Conservation (phyloP, 768 basidiomycete species). For the Termitomyces sp. region DNA sequence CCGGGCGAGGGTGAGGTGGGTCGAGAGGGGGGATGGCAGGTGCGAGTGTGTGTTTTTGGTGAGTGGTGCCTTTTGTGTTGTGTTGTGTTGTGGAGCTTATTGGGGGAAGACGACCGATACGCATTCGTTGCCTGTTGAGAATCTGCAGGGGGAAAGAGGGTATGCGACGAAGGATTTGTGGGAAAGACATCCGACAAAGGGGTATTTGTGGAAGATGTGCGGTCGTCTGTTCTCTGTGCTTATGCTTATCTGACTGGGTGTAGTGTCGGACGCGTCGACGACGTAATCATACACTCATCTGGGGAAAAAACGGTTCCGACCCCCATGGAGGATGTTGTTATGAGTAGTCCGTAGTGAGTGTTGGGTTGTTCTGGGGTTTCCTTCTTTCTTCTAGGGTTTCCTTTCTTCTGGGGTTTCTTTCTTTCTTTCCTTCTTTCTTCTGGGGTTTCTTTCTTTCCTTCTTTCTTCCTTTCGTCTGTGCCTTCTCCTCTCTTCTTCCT, state of each 20-base stretch:
- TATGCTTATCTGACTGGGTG: too few species aligned
- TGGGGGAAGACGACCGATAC: constrained; percentile 20
- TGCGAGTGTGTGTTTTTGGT: constrained; percentile 38
- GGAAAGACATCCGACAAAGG: constrained; percentile 33
- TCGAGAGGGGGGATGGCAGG: constrained; percentile 29
- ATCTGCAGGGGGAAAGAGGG: constrained; percentile 30
- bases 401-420: too few species aligned
- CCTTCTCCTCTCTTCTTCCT: too few species aligned
- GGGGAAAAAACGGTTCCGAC: constrained; percentile 34
- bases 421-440: too few species aligned
- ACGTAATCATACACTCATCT: constrained; percentile 33
- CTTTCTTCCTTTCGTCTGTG: too few species aligned
- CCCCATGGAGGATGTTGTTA: constrained; percentile 26
- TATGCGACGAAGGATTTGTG: constrained; percentile 37
- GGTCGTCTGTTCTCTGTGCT: neutral
- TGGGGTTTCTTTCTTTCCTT: too few species aligned
- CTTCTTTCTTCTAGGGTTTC: neutral
- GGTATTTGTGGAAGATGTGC: constrained; percentile 33
- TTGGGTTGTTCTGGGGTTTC: neutral
- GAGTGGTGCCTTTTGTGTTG: too few species aligned
- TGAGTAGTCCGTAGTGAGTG: constrained; percentile 19
- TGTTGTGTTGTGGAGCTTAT: too few species aligned
- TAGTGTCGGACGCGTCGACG: constrained; percentile 38
- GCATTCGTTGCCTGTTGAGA: constrained; percentile 27
- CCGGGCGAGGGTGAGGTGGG: constrained; percentile 26